Evolutionary conservation across 176 grass and related monocot species (phyloP).

Genomic region (Rhynchospora breviuscula): DNA sequence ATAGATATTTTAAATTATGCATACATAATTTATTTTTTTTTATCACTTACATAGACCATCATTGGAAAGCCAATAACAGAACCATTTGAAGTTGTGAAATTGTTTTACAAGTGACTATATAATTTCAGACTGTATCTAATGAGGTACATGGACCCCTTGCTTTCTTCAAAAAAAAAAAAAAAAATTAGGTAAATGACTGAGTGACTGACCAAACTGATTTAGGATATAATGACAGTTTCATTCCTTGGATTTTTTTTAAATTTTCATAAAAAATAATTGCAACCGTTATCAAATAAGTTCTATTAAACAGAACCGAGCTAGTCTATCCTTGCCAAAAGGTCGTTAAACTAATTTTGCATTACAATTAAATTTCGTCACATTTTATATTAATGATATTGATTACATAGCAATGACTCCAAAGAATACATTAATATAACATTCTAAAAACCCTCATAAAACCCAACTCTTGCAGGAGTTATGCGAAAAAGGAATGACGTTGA

Average conservation of each 20-base stretch:
- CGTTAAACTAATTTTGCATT: neutral
- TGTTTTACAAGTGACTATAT: neutral
- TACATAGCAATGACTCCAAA: neutral
- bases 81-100: neutral
- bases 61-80: neutral
- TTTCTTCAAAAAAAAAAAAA: too few species aligned
- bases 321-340: neutral
- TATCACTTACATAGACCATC: too few species aligned
- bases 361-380: neutral
- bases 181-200: too few species aligned
- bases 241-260: neutral
- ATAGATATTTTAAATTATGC: too few species aligned
- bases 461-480: too few species aligned
- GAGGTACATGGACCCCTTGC: too few species aligned
- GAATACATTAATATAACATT: conserved; percentile 3
- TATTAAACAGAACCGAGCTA: neutral
- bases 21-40: too few species aligned
- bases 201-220: too few species aligned
- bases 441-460: neutral
- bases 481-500: too few species aligned
- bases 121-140: neutral
- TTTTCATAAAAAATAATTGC: neutral
- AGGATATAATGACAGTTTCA: neutral
- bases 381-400: neutral
- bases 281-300: neutral